A percentile compares a stretch with the other conserved stretches of the same genome.
These are phyloP conservation scores for Candida namnaoensis DNA, from an alignment of 805 yeast genomes.

Conservation along the genomic window DNA sequence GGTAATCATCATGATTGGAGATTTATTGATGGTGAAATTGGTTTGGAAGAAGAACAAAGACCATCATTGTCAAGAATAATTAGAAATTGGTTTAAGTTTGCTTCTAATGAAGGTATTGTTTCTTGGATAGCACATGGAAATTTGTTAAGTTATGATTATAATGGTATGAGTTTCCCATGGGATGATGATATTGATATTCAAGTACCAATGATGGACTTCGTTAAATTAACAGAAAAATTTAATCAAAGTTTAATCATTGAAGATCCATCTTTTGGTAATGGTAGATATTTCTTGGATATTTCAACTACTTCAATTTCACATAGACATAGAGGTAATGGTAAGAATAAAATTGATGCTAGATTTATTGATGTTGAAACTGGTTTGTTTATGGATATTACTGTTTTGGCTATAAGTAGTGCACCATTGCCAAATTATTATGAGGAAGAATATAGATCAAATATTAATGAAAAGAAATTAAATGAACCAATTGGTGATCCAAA, in stretches of 20 bases:
- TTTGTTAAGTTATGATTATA: conserved; percentile 47
- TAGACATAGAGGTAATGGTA: conserved; percentile 44
- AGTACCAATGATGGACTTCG: conserved; percentile 32
- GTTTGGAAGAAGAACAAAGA: no score
- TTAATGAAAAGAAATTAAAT: no score
- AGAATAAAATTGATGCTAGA: conserved; percentile 57
- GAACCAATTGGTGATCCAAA: no score
- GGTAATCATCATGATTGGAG: no score
- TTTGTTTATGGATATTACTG: no score
- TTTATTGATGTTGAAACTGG: conserved; percentile 65
- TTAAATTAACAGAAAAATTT: conserved; percentile 24
- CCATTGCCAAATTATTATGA: no score
- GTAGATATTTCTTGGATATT: conserved; percentile 12
- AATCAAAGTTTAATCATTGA: no score
- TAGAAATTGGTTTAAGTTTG: conserved; percentile 36
- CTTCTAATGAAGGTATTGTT: conserved; percentile 26
- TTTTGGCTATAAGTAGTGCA: no score
- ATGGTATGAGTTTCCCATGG: conserved; percentile 45
- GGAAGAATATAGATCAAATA: no score
- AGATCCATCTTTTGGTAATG: no score
- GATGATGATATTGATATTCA: conserved; percentile 47
- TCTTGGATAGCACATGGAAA: conserved; percentile 51
- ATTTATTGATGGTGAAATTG: no score
- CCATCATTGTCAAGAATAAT: conserved; percentile 18
- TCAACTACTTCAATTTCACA: conserved; percentile 25